Percentiles rank a stretch among this genome's conserved stretches.
phyloP scores from a whole-genome alignment of 805 yeast genomes.

The Priceomyces castillae region DNA sequence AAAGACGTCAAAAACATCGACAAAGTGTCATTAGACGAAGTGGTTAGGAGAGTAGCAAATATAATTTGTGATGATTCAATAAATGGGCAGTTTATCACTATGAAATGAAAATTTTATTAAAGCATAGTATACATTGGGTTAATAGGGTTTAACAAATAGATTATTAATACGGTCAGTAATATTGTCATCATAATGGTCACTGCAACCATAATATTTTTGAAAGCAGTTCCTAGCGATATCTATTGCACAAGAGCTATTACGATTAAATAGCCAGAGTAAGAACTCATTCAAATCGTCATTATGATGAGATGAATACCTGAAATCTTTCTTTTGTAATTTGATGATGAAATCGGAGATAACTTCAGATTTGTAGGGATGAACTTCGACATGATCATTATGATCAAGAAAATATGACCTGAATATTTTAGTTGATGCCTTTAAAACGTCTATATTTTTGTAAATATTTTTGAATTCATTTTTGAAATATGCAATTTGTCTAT shows the following conservation, averaged over 20 bases:
- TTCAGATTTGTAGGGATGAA: neutral
- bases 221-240: constrained; percentile 11
- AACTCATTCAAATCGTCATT: constrained; percentile 10
- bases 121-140: neutral
- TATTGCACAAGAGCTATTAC: constrained; percentile 1
- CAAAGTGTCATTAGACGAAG: constrained; percentile 24
- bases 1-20: constrained; percentile 18
- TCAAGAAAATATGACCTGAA: constrained; percentile 14
- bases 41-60: constrained; percentile 23
- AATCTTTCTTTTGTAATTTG: constrained; percentile 3
- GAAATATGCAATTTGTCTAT: neutral
- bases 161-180: neutral
- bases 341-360: constrained; percentile 1
- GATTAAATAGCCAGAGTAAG: constrained; percentile 14
- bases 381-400: neutral
- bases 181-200: neutral
- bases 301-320: neutral
- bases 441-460: neutral
- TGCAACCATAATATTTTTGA: constrained; percentile 10
- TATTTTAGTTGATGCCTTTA: constrained; percentile 4
- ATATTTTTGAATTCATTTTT: neutral
- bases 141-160: neutral
- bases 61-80: constrained; percentile 19
- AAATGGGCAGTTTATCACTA: constrained; percentile 31
- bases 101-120: neutral